Evolutionary conservation across 257 asterid species (phyloP).

Genomic region (Fraxinus pennsylvanica): DNA sequence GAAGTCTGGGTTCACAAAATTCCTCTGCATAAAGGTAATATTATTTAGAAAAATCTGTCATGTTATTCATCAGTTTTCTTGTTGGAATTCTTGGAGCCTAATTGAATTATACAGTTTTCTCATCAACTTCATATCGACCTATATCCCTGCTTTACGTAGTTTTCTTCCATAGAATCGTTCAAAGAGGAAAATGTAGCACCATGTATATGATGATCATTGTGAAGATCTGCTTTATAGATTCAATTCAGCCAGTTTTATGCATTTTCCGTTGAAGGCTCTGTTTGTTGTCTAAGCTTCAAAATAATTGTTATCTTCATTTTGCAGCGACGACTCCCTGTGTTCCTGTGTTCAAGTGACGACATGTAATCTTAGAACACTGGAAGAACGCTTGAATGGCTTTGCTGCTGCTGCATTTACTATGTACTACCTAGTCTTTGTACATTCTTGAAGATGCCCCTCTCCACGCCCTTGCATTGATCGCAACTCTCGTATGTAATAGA

Average conservation of each 20-base stretch:
- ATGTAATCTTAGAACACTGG: not conserved
- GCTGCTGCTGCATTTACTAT: not conserved
- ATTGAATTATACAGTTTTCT: not conserved
- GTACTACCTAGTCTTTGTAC: not conserved
- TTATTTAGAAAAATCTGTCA: not conserved
- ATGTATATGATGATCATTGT: not conserved
- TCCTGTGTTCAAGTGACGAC: constrained; percentile 13
- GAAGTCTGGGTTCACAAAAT: constrained; percentile 19
- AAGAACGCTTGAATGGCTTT: not conserved
- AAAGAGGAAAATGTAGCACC: not conserved
- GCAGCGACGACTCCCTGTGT: constrained; percentile 34
- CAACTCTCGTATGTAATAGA: not conserved
- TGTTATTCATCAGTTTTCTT: not conserved
- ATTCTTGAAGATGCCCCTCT: not conserved
- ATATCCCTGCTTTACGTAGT: no score
- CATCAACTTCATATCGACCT: not conserved
- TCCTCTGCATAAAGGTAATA: constrained; percentile 35
- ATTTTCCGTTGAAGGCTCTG: not conserved
- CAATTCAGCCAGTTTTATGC: not conserved
- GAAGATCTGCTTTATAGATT: not conserved
- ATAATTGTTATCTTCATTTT: constrained; percentile 20
- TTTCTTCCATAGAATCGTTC: not conserved
- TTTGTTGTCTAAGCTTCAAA: not conserved
- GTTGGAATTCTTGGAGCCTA: not conserved
- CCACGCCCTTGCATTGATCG: not conserved